Evolutionary conservation across 768 basidiomycete species (phyloP).

Genomic region (Rhizopogon sp.): DNA sequence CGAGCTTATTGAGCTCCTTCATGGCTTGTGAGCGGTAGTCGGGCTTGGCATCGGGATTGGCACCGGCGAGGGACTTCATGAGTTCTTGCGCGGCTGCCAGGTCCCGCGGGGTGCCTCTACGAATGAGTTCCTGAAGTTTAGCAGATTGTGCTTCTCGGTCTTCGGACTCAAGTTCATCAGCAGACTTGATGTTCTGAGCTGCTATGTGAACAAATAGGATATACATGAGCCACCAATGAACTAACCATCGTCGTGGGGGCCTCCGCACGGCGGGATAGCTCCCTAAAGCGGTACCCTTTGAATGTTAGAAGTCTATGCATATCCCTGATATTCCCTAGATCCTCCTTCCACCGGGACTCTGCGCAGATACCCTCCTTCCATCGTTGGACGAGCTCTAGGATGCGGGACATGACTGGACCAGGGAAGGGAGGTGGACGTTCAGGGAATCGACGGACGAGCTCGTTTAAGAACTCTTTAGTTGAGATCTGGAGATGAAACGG

Average conservation of each 20-base stretch:
- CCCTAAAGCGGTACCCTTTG: conserved; percentile 85
- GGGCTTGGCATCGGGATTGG: conserved; percentile 90
- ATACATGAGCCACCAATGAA: background rate
- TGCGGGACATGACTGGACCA: conserved; percentile 90
- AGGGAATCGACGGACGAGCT: conserved; percentile 95
- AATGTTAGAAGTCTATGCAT: conserved; percentile 94
- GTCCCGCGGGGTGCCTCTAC: conserved; percentile 93
- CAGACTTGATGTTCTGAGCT: conserved; percentile 80
- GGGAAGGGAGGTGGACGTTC: conserved; percentile 96
- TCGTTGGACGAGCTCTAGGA: conserved; percentile 84
- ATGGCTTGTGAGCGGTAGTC: conserved; percentile 91
- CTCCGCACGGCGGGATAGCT: conserved; percentile 25
- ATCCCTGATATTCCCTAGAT: conserved; percentile 93
- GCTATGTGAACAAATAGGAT: conserved; percentile 17
- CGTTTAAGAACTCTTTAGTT: conserved; percentile 98
- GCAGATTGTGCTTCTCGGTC: conserved; percentile 94
- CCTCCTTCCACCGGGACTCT: conserved; percentile 91
- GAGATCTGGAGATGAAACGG: conserved; percentile 94
- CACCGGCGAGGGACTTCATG: conserved; percentile 94
- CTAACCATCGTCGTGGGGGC: conserved; percentile 20
- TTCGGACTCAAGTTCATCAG: conserved; percentile 93
- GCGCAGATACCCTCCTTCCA: conserved; percentile 95
- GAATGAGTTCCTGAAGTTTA: conserved; percentile 97
- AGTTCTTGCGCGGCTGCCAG: conserved; percentile 93
- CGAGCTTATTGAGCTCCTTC: conserved; percentile 88